Percentiles rank a stretch among this genome's conserved stretches.
phyloP scores from a whole-genome alignment of 1,284 basidiomycete species.

The Marasmius fiardii region DNA sequence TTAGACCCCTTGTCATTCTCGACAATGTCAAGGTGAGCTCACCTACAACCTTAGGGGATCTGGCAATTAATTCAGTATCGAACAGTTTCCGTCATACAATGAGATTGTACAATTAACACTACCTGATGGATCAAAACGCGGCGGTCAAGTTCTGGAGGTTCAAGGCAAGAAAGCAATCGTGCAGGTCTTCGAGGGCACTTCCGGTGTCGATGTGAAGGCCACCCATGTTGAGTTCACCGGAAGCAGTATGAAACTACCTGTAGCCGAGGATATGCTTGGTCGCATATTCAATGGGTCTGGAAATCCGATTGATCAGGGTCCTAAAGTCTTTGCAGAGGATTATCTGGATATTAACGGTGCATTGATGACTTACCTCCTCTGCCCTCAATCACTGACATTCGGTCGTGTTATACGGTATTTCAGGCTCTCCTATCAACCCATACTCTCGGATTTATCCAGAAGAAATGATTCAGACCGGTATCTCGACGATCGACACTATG shows the following conservation, averaged over 20 bases:
- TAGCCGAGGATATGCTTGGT: slow-evolving; percentile 99
- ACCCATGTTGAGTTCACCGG: slow-evolving; percentile 99
- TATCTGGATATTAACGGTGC: slow-evolving; percentile 98
- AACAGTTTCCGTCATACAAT: slow-evolving; percentile 97
- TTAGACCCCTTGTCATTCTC: slow-evolving; percentile 89
- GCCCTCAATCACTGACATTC: slow-evolving; percentile 6
- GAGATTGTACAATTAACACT: slow-evolving; percentile 97
- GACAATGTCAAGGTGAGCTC: slow-evolving; percentile 93
- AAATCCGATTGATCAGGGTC: slow-evolving; percentile 97
- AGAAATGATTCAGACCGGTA: slow-evolving; percentile 99
- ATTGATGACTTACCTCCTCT: slow-evolving; percentile 20
- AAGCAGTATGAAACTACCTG: slow-evolving; percentile 97
- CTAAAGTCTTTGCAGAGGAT: slow-evolving; percentile 99
- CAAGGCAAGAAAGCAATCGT: slow-evolving; percentile 99
- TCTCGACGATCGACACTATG: slow-evolving; percentile 98
- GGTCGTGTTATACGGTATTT: slow-evolving; percentile 14
- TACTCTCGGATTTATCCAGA: slow-evolving; percentile 99
- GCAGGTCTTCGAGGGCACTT: slow-evolving; percentile 98
- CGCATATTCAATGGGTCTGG: slow-evolving; percentile 99
- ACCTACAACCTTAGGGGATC: slow-evolving; percentile 11
- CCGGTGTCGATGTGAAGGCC: slow-evolving; percentile 95
- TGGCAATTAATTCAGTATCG: slow-evolving; percentile 14
- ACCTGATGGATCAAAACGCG: slow-evolving; percentile 93
- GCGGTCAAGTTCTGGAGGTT: slow-evolving; percentile 98
- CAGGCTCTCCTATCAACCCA: slow-evolving; percentile 98